Percentiles rank a stretch among this genome's conserved stretches.
phyloP scores from a whole-genome alignment of 2,329 filamentous ascomycete genomes.

The Davidsoniella australis region DNA sequence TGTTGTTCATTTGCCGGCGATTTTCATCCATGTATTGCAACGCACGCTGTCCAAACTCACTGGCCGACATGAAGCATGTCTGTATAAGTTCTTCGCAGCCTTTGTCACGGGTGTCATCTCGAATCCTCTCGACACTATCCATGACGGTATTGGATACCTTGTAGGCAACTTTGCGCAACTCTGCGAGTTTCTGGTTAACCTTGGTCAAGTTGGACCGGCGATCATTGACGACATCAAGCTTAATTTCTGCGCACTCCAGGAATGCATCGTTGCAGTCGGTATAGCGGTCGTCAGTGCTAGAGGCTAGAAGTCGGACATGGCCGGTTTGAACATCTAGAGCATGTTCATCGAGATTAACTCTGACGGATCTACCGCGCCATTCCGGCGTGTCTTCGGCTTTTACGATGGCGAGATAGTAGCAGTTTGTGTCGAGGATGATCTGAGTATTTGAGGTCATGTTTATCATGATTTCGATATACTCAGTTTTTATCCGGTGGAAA shows the following conservation, averaged over 20 bases:
- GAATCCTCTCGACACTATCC: slow-evolving; percentile 90
- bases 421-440: slow-evolving; percentile 41
- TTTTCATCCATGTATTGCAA: slow-evolving; percentile 93
- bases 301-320: slow-evolving; percentile 72
- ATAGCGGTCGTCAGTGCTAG: slow-evolving; percentile 65
- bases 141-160: slow-evolving; percentile 96
- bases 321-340: slow-evolving; percentile 74
- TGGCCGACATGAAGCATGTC: slow-evolving; percentile 96
- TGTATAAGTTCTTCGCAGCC: slow-evolving; percentile 93
- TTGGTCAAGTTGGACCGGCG: slow-evolving; percentile 84
- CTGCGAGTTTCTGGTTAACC: slow-evolving; percentile 78
- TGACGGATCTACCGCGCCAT: slow-evolving; percentile 68
- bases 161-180: slow-evolving; percentile 90
- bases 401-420: slow-evolving; percentile 33
- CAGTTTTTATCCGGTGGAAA: slow-evolving; percentile 41
- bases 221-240: slow-evolving; percentile 78
- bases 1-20: slow-evolving; percentile 87
- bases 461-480: slow-evolving; percentile 73
- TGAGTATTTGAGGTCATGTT: slow-evolving; percentile 45
- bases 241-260: slow-evolving; percentile 59
- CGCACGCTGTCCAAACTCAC: slow-evolving; percentile 90
- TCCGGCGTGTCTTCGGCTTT: slow-evolving; percentile 60
- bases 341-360: slow-evolving; percentile 56
- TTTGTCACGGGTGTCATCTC: slow-evolving; percentile 64
- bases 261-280: slow-evolving; percentile 65